Base-by-base conservation (phyloP, 306 rosid genomes). In the Quercus berberidifolia region DNA sequence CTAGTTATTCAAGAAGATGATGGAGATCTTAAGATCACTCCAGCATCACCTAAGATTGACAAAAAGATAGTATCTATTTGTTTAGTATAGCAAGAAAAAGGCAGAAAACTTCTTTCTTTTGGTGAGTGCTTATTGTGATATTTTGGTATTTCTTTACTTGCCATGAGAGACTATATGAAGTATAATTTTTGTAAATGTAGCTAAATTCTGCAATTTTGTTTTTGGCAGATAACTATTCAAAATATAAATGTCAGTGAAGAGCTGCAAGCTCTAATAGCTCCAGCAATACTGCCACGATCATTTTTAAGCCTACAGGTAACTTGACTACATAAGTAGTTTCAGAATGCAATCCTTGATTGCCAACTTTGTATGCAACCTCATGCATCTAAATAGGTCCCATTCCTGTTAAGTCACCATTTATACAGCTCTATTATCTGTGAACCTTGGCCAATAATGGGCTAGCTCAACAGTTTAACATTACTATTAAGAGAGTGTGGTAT, bases 261-360 rank as follows among this genome's bases (percentile, higher is more conserved):
- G 81, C 69, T 94, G 82, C 99, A 92, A 80, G 95, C 97, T 85
- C 26, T 92, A 73, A 90, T 92, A 79, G 92, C 97, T 87, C 97
- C 99, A 63, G 99, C 97, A 65, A 43, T 92, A 84, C 89, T 94
- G 35, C 99, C 99, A 1, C 90, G 97, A 21, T 91, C 97, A 67
- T 94, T 91, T 79, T 43, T 91, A 81, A 94, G 90, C 71, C 89
- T 94, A 54, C 95, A 94, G 94, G 98, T 94, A 81, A 81, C 72
- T 58, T 14, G 68, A 43, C 49, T 64, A 69, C 28, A 17, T 6
- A 64, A 65, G 31, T 82, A 57, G 31, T 18, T 13, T 75, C 21
- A 19, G 31, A n/a, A 62, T 76, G 43, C 58, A 58, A 54, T 19
- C 59, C 52, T 76, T 81, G 57, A 46, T 52, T 64, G 41, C 41